phyloP scores from a whole-genome alignment of 139 green algal genomes.

The Coccomyxa sp. region DNA sequence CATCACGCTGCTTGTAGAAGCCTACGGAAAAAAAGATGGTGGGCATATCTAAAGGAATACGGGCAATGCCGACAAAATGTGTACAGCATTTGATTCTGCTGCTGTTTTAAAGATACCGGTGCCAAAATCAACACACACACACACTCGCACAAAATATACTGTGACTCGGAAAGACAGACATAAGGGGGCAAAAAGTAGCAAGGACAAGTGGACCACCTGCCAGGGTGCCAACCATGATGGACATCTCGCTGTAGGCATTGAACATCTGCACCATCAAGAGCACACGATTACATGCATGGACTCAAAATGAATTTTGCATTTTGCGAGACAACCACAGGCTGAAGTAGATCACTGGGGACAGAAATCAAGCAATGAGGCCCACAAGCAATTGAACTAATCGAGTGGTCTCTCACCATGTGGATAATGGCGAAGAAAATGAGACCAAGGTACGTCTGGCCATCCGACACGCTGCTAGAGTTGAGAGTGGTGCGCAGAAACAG shows the following conservation, averaged over 20 bases:
- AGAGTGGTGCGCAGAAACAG: constrained; percentile 9
- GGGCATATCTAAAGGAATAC: too few relatives aligned
- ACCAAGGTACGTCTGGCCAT: neutral
- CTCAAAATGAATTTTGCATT: too few relatives aligned
- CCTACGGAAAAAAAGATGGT: neutral
- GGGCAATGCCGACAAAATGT: too few relatives aligned
- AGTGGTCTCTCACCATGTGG: neutral
- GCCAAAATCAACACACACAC: too few relatives aligned
- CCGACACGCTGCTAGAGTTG: neutral
- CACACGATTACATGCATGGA: neutral
- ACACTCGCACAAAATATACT: too few relatives aligned
- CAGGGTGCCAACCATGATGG: neutral
- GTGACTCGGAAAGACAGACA: too few relatives aligned
- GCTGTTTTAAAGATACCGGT: too few relatives aligned
- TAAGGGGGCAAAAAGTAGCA: neutral
- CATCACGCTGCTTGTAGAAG: constrained; percentile 36
- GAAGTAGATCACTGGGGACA: too few relatives aligned
- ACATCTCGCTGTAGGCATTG: constrained; percentile 5
- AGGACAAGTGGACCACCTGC: neutral
- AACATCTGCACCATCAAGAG: neutral
- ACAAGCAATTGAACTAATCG: too few relatives aligned
- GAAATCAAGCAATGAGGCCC: too few relatives aligned
- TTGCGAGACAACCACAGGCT: too few relatives aligned
- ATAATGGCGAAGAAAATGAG: constrained; percentile 4
- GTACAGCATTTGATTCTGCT: too few relatives aligned